Conservation (phyloP, 106 monocot species). For the Acorus calamus region DNA sequence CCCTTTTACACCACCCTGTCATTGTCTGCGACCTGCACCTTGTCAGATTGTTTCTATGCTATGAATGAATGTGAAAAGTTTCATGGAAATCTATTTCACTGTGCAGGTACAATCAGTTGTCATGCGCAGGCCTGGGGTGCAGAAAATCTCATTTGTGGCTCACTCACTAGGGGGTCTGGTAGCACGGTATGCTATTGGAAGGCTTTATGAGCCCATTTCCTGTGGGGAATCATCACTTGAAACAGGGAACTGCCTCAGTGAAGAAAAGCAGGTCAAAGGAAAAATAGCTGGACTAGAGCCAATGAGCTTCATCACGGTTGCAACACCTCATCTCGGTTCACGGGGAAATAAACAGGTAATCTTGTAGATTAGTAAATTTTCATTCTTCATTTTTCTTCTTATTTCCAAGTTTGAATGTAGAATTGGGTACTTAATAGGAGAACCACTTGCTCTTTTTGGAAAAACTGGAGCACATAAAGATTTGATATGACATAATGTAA, state of each 20-base stretch:
- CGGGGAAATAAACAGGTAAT: slow-evolving; percentile 78
- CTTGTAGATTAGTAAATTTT: not conserved
- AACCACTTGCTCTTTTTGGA: too few species aligned
- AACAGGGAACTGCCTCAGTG: slow-evolving; percentile 9
- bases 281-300: slow-evolving; percentile 70
- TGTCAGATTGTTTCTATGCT: not conserved
- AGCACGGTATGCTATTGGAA: slow-evolving; percentile 89
- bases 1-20: too few species aligned
- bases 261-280: slow-evolving; percentile 17
- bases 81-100: not conserved
- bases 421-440: too few species aligned
- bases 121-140: slow-evolving; percentile 30
- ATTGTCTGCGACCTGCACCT: not conserved
- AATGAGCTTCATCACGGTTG: slow-evolving; percentile 83
- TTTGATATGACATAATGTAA: too few species aligned
- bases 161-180: slow-evolving; percentile 90
- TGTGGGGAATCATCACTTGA: slow-evolving; percentile 1
- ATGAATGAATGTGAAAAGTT: not conserved
- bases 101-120: slow-evolving; percentile 66
- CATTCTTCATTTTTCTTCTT: too few species aligned
- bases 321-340: slow-evolving; percentile 86
- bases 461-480: too few species aligned
- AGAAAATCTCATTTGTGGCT: slow-evolving; percentile 83
- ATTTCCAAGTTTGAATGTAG: too few species aligned
- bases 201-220: slow-evolving; percentile 33